Evolutionary conservation across 1,284 basidiomycete genomes (phyloP), one percentile per base, ranked within the genome.

Genomic region (Erythrobasidium hasegawianum): DNA sequence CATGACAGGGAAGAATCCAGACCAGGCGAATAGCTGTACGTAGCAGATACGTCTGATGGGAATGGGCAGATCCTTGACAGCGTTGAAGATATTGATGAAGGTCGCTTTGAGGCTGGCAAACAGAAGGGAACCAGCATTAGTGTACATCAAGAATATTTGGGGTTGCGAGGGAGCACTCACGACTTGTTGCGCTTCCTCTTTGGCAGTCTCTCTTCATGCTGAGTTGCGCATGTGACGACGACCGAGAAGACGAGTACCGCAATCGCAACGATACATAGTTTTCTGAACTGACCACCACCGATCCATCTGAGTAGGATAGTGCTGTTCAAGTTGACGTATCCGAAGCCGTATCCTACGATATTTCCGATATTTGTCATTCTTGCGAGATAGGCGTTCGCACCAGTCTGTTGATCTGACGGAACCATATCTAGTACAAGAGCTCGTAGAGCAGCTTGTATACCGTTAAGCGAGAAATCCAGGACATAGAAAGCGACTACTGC

Each of bases 321-420:
- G 60, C 84, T 80, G 0, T 85, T 85, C 27, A 97, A 83, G 22
- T 95, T 89, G 58, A 94, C 76, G 79, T 90, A 96, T 26, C 93
- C 91, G 86, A 76, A 67, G 59, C 74, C 68, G 60, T 87, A 96
- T 1, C 94, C 93, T 71, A 94, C 78, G 60, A 96, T 94, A 75
- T 93, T 96, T 24, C 91, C 93, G n/a, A 90, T 86, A 75, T 96
- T 91, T 55, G 86, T 87, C 88, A 96, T 94, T 65, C 91, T 83
- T 16, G 93, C 90, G 72, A 97, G 92, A 94, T 95, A 98, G n/a
- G 95, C 95, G 79, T 97, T 98, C 7, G 89, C 93, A 14, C 86
- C 83, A 70, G 87, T 92, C 39, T 97, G 84, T 77, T 97, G 93
- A 69, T 87, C 83, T 2, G 87, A 83, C 2, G 92, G 92, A 0